These are phyloP conservation scores for Dicorynia guianensis DNA, from an alignment of 306 rosid species.

Conservation along the genomic window DNA sequence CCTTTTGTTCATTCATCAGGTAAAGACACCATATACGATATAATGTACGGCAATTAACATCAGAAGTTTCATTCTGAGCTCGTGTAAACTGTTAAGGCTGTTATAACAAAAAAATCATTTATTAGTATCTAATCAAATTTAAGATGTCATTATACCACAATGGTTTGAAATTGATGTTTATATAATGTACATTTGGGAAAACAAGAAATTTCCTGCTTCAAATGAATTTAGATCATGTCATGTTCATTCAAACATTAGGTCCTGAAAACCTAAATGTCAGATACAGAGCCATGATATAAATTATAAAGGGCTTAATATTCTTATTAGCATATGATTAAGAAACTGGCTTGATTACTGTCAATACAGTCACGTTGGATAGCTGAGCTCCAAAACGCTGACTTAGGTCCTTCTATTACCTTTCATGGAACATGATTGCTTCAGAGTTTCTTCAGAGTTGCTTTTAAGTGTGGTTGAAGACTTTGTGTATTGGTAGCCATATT, in stretches of 20 bases:
- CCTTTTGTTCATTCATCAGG: too few relatives aligned
- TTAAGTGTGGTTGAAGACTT: constrained; percentile 71
- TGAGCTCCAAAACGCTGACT: not conserved
- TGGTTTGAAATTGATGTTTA: not conserved
- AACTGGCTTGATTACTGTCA: not conserved
- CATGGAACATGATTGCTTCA: constrained; percentile 30
- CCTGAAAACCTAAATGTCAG: not conserved
- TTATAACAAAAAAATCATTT: not conserved
- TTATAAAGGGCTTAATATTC: not conserved
- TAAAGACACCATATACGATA: too few relatives aligned
- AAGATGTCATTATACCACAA: not conserved
- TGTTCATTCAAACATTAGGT: not conserved
- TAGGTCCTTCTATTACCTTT: constrained; percentile 11
- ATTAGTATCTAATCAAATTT: not conserved
- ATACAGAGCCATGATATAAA: not conserved
- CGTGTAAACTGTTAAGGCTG: not conserved
- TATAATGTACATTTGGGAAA: not conserved
- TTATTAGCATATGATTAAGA: not conserved
- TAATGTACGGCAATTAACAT: not conserved
- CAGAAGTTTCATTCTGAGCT: not conserved
- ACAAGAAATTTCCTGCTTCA: not conserved
- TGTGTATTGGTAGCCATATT: constrained; percentile 76
- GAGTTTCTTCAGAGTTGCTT: constrained; percentile 71
- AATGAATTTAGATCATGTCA: too few relatives aligned
- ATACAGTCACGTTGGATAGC: not conserved